These are phyloP conservation scores for Sphenostylis stenocarpa DNA, from an alignment of 306 rosid species.

Conservation along the genomic window DNA sequence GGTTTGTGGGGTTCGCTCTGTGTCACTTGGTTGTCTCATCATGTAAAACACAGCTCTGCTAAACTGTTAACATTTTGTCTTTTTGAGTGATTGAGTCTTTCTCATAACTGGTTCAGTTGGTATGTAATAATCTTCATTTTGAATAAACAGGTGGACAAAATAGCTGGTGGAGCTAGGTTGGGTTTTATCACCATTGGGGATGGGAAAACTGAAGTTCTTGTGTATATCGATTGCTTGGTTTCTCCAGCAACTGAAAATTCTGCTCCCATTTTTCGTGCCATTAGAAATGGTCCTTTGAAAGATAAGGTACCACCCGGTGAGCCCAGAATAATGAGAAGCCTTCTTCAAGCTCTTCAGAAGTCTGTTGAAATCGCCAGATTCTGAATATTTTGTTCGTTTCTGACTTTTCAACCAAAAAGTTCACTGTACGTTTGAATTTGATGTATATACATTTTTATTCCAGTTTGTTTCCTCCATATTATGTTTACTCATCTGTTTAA, in stretches of 20 bases:
- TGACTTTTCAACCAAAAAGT: background rate
- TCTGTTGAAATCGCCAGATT: slow-evolving; percentile 74
- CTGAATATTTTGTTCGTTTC: slow-evolving; percentile 23
- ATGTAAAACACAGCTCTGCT: too few species aligned
- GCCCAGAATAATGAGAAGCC: slow-evolving; percentile 92
- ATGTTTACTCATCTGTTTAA: background rate
- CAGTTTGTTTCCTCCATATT: background rate
- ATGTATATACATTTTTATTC: slow-evolving; percentile 1
- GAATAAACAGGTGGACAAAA: slow-evolving; percentile 76
- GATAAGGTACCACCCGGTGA: slow-evolving; percentile 82
- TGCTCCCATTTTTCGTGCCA: slow-evolving; percentile 79
- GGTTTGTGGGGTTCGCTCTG: too few species aligned
- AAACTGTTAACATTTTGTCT: background rate
- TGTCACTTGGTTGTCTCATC: too few species aligned
- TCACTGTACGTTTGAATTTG: slow-evolving; percentile 2
- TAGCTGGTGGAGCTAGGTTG: slow-evolving; percentile 80
- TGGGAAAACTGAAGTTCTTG: slow-evolving; percentile 79
- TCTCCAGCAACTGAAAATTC: slow-evolving; percentile 54
- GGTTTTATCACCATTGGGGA: slow-evolving; percentile 81
- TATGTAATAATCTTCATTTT: background rate
- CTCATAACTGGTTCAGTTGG: background rate
- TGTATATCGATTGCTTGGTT: slow-evolving; percentile 85
- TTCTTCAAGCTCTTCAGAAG: slow-evolving; percentile 73
- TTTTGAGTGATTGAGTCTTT: background rate
- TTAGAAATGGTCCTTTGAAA: slow-evolving; percentile 73